phyloP scores from a whole-genome alignment of 2,329 filamentous ascomycete species.

The Colletotrichum phormii region DNA sequence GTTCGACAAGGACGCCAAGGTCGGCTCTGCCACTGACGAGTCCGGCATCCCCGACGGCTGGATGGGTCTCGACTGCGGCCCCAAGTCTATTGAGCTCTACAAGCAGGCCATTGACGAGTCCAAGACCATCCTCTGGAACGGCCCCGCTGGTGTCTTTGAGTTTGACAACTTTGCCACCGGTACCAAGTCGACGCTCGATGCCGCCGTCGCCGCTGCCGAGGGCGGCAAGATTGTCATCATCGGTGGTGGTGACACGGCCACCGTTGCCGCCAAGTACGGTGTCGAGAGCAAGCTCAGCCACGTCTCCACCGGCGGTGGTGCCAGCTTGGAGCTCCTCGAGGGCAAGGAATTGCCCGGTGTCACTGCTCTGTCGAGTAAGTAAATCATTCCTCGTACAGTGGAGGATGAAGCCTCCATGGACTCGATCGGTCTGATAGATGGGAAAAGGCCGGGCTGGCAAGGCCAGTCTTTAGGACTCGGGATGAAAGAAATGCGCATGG shows the following conservation, averaged over 20 bases:
- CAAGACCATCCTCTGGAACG: slow-evolving; percentile 99
- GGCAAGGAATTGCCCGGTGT: slow-evolving; percentile 98
- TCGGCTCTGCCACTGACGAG: slow-evolving; percentile 84
- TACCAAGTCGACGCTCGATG: slow-evolving; percentile 92
- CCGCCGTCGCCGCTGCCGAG: slow-evolving; percentile 83
- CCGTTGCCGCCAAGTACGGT: slow-evolving; percentile 95
- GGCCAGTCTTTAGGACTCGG: slow-evolving; percentile 49
- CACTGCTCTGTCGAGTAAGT: slow-evolving; percentile 85
- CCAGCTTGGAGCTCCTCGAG: slow-evolving; percentile 94
- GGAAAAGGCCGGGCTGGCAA: slow-evolving; percentile 47
- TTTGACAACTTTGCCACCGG: slow-evolving; percentile 93
- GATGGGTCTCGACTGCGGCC: slow-evolving; percentile 97
- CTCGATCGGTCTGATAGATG: slow-evolving; percentile 45
- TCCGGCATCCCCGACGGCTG: slow-evolving; percentile 95
- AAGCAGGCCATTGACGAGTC: slow-evolving; percentile 87
- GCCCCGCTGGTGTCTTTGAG: slow-evolving; percentile 96
- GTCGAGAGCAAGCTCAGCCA: slow-evolving; percentile 98
- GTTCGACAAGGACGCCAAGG: slow-evolving; percentile 86
- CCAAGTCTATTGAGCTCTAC: slow-evolving; percentile 89
- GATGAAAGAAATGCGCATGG: not conserved
- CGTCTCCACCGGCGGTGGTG: slow-evolving; percentile 96
- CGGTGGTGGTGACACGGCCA: slow-evolving; percentile 97
- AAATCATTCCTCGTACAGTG: slow-evolving; percentile 45
- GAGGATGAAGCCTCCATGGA: slow-evolving; percentile 12
- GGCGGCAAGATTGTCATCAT: slow-evolving; percentile 97